Evolutionary conservation across 306 rosid species (phyloP).

Genomic region (Cicer cuneatum): DNA sequence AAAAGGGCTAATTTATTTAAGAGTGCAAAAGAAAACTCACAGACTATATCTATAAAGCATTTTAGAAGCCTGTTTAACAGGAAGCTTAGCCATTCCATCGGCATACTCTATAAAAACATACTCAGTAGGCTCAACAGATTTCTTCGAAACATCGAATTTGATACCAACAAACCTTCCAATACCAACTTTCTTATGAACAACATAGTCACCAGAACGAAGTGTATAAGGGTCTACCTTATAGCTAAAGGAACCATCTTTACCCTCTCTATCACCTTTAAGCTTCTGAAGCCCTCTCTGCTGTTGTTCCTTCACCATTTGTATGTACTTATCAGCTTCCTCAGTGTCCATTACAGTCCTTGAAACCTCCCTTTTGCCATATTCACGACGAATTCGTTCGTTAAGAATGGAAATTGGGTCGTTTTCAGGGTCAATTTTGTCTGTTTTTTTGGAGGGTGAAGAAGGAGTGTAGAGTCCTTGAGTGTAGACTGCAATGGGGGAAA

Average conservation of each 20-base stretch:
- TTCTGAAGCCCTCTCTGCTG: slow-evolving; percentile 91
- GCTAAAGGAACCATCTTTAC: slow-evolving; percentile 53
- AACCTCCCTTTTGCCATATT: slow-evolving; percentile 58
- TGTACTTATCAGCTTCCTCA: slow-evolving; percentile 78
- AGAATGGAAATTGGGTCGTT: slow-evolving; percentile 67
- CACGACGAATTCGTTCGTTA: slow-evolving; percentile 75
- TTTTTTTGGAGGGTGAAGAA: slow-evolving; percentile 46
- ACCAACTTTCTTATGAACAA: slow-evolving; percentile 96
- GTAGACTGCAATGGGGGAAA: slow-evolving; percentile 55
- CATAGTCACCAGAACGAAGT: slow-evolving; percentile 87
- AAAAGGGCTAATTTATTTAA: neutral
- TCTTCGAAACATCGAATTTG: slow-evolving; percentile 68
- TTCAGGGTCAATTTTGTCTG: slow-evolving; percentile 50
- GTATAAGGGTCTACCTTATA: slow-evolving; percentile 86
- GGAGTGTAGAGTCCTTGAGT: slow-evolving; percentile 51
- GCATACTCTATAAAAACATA: slow-evolving; percentile 91
- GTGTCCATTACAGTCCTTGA: slow-evolving; percentile 60
- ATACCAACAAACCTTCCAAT: slow-evolving; percentile 88
- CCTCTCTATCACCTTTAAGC: slow-evolving; percentile 65
- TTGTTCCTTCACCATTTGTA: slow-evolving; percentile 79
- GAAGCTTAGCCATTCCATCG: slow-evolving; percentile 97
- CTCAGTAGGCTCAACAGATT: slow-evolving; percentile 59
- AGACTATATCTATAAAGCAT: slow-evolving; percentile 90
- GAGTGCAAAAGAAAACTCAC: slow-evolving; percentile 53
- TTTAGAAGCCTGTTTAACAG: slow-evolving; percentile 85